Evolutionary conservation across 805 yeast species (phyloP).

Genomic region (Lachancea sp.): DNA sequence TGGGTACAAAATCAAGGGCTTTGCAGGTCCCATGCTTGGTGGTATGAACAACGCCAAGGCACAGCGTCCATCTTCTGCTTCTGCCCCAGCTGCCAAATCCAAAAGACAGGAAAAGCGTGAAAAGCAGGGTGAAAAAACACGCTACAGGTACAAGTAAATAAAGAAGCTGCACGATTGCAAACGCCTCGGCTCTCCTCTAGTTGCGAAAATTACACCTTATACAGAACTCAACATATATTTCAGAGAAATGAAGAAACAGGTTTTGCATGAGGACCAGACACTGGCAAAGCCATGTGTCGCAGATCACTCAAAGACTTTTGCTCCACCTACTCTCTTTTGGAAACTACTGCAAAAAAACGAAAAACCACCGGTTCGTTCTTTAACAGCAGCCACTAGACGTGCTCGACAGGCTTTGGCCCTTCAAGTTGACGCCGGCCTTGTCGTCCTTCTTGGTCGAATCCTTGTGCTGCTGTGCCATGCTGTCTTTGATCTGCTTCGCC

Average conservation of each 20-base stretch:
- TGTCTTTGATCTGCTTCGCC: conserved; percentile 97
- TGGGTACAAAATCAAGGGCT: conserved; percentile 38
- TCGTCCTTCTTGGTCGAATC: conserved; percentile 34
- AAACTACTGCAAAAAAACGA: background rate
- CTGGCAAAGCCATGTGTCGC: background rate
- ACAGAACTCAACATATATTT: background rate
- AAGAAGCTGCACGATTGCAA: background rate
- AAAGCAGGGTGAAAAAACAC: conserved; percentile 35
- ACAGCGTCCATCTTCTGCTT: background rate
- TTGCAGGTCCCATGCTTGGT: conserved; percentile 17
- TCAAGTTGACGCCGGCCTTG: conserved; percentile 64
- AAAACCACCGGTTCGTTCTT: background rate
- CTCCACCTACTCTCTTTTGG: background rate
- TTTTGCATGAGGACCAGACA: background rate
- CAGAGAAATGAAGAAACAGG: background rate
- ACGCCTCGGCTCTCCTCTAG: background rate
- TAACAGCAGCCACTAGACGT: conserved; percentile 46
- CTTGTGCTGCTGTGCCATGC: conserved; percentile 67
- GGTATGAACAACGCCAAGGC: conserved; percentile 5
- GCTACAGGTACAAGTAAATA: conserved; percentile 32
- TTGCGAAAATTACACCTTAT: conserved; percentile 9
- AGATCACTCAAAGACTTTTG: background rate
- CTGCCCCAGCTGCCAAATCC: conserved; percentile 25
- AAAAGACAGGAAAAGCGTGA: conserved; percentile 39
- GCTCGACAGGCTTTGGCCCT: conserved; percentile 55